Evolutionary conservation across 495 filamentous ascomycete genomes (phyloP).

Genomic region (Xylaria curta): DNA sequence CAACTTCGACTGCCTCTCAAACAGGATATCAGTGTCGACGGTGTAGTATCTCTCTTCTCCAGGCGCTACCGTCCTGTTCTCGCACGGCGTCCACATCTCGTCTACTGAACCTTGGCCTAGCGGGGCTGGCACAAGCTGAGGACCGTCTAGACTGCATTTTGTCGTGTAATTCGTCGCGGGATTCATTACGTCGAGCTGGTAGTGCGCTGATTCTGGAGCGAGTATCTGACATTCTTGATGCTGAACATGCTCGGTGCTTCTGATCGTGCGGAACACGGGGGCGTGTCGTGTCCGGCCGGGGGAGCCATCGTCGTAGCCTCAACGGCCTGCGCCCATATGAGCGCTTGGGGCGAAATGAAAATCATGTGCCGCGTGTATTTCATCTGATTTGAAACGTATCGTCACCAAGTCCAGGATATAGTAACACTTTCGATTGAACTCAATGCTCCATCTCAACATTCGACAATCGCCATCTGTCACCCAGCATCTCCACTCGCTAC

Average conservation of each 20-base stretch:
- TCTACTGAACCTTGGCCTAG: background rate
- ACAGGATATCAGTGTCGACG: slow-evolving; percentile 2
- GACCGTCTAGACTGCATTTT: background rate
- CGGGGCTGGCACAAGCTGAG: background rate
- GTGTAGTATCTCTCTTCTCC: slow-evolving; percentile 1
- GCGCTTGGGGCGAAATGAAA: background rate
- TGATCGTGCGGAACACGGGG: background rate
- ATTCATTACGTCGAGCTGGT: background rate
- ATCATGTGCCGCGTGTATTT: background rate
- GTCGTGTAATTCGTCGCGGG: background rate
- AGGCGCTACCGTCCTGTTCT: background rate
- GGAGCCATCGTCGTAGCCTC: background rate
- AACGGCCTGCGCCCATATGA: background rate
- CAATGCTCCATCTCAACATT: background rate
- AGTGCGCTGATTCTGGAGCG: background rate
- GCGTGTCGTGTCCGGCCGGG: background rate
- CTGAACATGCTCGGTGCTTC: slow-evolving; percentile 1
- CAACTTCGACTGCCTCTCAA: background rate
- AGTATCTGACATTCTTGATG: slow-evolving; percentile 1
- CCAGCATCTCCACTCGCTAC: background rate
- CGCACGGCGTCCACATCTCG: slow-evolving; percentile 15
- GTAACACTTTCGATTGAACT: background rate
- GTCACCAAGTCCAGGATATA: background rate
- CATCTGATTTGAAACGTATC: background rate
- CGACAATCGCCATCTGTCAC: background rate